Percentiles rank a stretch among this genome's conserved stretches.
These are phyloP conservation scores for Alternaria postmessia DNA, from an alignment of 2,329 filamentous ascomycete species.

Conservation along the genomic window DNA sequence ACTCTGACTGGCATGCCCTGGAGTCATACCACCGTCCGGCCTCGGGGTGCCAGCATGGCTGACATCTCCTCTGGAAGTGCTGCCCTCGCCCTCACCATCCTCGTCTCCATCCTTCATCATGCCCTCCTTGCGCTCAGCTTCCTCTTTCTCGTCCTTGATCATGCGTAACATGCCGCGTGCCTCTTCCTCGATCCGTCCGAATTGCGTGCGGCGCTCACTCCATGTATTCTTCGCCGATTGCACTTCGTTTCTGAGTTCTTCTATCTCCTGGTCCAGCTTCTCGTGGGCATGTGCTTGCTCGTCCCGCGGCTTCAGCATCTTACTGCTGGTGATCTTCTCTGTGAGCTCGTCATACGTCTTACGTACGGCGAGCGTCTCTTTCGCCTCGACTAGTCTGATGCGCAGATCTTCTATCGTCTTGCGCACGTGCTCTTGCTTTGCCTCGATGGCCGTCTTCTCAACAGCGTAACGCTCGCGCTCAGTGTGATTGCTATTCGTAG, in stretches of 20 bases:
- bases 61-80: constrained; percentile 44
- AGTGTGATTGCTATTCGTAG: constrained; percentile 80
- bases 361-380: constrained; percentile 74
- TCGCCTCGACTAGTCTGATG: constrained; percentile 72
- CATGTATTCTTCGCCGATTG: constrained; percentile 82
- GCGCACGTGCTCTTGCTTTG: constrained; percentile 78
- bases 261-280: constrained; percentile 88
- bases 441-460: constrained; percentile 80
- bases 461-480: constrained; percentile 85
- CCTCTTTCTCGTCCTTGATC: constrained; percentile 94
- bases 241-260: constrained; percentile 84
- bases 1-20: constrained; percentile 47
- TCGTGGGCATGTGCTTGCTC: constrained; percentile 80
- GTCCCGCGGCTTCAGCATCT: constrained; percentile 80
- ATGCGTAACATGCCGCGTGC: constrained; percentile 84
- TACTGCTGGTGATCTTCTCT: constrained; percentile 84
- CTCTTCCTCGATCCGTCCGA: constrained; percentile 87
- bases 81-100: constrained; percentile 52
- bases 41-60: constrained; percentile 58
- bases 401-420: constrained; percentile 77
- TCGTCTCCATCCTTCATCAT: constrained; percentile 55
- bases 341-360: constrained; percentile 89
- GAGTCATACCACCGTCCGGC: constrained; percentile 53
- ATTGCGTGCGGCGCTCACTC: constrained; percentile 84
- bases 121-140: constrained; percentile 86